Evolutionary conservation across 768 basidiomycete genomes (phyloP), one percentile per base, ranked within the genome.

Genomic region (Epithele typhae): DNA sequence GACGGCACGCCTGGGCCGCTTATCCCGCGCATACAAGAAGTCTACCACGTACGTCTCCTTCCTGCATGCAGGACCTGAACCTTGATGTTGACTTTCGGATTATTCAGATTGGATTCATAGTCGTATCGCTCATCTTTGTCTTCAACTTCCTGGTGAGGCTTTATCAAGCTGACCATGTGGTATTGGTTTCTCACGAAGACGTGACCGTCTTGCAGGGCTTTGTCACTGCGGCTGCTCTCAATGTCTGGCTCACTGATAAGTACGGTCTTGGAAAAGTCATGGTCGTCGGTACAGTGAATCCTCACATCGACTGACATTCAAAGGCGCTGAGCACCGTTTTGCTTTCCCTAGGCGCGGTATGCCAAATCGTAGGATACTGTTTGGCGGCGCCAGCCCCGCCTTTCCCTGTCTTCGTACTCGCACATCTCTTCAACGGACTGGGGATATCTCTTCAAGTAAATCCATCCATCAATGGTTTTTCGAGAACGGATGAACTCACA

Each of bases 1-100:
- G 88, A 89, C 61, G 82, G 80, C 9, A 74, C 81, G 0, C 77
- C 77, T 12, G 89, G 89, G 4, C 87, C 89, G 1, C 64, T 92
- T 15, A 64, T 92, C 7, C 88, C 86, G 1, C 71, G 79, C 6
- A 81, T 92, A 32, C 87, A 86, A 59, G 60, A 64, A 3, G 73
- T 76, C 59, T 77, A 76, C 58, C 65, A 67, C 54, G 76, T 76
- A 48, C n/a, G 64, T 44, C 12, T 14, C 1, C 19, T 30, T 14
- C 14, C 14, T 30, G 7, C 8, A 7, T 30, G 27, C 27, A 7
- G 8, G 27, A 7, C 14, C 8, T 30, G 27, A 7, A 30, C 7
- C 14, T 7, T 30, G 27, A 14, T 30, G 27, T 14, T 30, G 27
- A 30, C 8, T 7, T 30, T 7, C 27, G n/a, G n/a, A n/a, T 9